Evolutionary conservation across 306 rosid species (phyloP), one percentile per base, ranked within the genome.

Genomic region (Pueraria montana): DNA sequence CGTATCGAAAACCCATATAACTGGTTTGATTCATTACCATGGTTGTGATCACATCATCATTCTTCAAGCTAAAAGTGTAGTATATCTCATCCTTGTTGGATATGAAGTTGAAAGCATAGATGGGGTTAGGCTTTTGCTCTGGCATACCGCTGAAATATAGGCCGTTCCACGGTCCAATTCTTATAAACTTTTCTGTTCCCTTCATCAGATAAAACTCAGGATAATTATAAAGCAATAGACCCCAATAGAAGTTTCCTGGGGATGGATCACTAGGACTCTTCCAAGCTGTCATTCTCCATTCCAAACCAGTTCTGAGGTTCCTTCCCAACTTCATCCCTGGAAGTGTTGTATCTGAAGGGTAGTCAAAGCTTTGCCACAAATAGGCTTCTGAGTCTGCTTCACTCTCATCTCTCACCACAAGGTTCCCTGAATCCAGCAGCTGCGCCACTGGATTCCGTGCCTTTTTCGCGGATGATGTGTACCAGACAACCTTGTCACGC

Each of bases 301-400:
- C 79, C 0, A 65, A 38, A 58, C 87, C 78, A 7, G 73, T 90
- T 45, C 77, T 77, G 14, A 87, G 84, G 80, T 92, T 71, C 90
- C 87, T 55, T 13, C 94, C 92, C 11, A 92, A 5, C 75, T 89
- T 91, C 97, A 89, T 88, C 5, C 80, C 88, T 2, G 88, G 86
- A 7, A 88, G 70, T 7, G 66, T 11, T 34, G 95, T 91, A 68
- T 92, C 93, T 20, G 88, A 68, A 10, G 94, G 94, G 78, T 92
- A 79, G 36, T 92, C 92, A 32, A 88, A 90, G 67, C 96, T 87
- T 45, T 92, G 91, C 91, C 89, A 87, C 49, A 86, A 18, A 77
- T 83, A 85, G 0, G 0, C 17, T 24, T 56, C 69, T 6, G 70
- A 11, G 30, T 65, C 27, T 52, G 62, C 53, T 8, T 63, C 72